Evolutionary conservation across 805 yeast genomes (phyloP).

Genomic region (Saccharomyces paradoxus): DNA sequence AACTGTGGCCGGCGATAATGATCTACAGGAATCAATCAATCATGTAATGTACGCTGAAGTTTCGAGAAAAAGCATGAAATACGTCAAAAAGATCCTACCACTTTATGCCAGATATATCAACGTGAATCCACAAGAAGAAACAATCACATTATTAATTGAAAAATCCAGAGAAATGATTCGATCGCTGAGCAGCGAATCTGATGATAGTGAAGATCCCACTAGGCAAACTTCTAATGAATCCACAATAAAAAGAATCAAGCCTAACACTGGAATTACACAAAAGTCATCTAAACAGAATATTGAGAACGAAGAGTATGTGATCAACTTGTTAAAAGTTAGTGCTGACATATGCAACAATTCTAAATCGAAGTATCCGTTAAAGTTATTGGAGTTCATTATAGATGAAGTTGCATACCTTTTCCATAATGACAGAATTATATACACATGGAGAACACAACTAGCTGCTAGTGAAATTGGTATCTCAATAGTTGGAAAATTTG

Average conservation of each 20-base stretch:
- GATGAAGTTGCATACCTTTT: slow-evolving; percentile 23
- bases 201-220: slow-evolving; percentile 12
- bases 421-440: slow-evolving; percentile 22
- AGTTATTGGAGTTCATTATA: slow-evolving; percentile 27
- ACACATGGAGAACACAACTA: slow-evolving; percentile 57
- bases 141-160: slow-evolving; percentile 16
- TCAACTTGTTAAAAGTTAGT: slow-evolving; percentile 32
- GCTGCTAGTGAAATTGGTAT: slow-evolving; percentile 37
- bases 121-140: slow-evolving; percentile 24
- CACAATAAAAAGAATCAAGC: slow-evolving; percentile 17
- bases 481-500: slow-evolving; percentile 12
- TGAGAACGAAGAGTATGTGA: slow-evolving; percentile 42
- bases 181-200: slow-evolving; percentile 10
- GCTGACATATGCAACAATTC: slow-evolving; percentile 29
- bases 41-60: slow-evolving; percentile 51
- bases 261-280: slow-evolving; percentile 27
- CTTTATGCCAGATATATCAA: slow-evolving; percentile 45
- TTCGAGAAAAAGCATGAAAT: slow-evolving; percentile 54
- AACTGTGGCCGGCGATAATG: slow-evolving; percentile 27
- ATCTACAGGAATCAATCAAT: slow-evolving; percentile 33
- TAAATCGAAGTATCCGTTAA: slow-evolving; percentile 7
- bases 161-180: slow-evolving; percentile 24
- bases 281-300: slow-evolving; percentile 37
- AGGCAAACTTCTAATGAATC: not conserved
- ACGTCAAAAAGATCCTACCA: slow-evolving; percentile 49